Conservation (phyloP, 495 filamentous ascomycete genomes). For the Cladorrhinum samala region DNA sequence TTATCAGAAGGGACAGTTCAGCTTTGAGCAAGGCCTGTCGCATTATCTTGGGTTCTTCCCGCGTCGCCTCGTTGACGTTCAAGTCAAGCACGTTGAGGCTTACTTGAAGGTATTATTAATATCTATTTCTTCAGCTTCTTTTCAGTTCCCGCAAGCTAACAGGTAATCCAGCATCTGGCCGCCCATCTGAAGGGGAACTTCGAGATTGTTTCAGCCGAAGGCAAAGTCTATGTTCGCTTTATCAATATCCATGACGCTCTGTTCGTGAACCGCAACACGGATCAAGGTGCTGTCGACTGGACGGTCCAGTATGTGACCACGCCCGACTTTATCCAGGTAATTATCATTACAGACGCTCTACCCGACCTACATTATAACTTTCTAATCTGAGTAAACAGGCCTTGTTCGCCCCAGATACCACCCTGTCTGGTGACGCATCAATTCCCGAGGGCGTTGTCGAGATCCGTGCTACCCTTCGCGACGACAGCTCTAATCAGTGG, state of each 20-base stretch:
- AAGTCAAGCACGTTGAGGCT: background rate
- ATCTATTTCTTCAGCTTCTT: no score
- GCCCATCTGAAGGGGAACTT: conserved; percentile 29
- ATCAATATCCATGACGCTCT: conserved; percentile 53
- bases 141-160: no score
- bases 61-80: background rate
- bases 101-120: conserved; percentile 6
- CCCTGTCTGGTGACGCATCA: conserved; percentile 8
- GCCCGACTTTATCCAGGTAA: conserved; percentile 37
- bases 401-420: no score
- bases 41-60: background rate
- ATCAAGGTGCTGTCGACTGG: conserved; percentile 43
- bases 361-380: no score
- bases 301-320: conserved; percentile 43
- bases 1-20: background rate
- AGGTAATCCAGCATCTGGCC: no score
- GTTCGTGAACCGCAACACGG: conserved; percentile 39
- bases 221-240: conserved; percentile 49
- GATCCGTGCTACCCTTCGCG: conserved; percentile 34
- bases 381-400: no score
- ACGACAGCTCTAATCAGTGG: conserved; percentile 11
- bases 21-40: background rate
- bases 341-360: no score
- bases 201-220: conserved; percentile 20
- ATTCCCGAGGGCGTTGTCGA: conserved; percentile 47